Evolutionary conservation across 139 green algal species (phyloP).

Genomic region (Yamagishiella unicocca): DNA sequence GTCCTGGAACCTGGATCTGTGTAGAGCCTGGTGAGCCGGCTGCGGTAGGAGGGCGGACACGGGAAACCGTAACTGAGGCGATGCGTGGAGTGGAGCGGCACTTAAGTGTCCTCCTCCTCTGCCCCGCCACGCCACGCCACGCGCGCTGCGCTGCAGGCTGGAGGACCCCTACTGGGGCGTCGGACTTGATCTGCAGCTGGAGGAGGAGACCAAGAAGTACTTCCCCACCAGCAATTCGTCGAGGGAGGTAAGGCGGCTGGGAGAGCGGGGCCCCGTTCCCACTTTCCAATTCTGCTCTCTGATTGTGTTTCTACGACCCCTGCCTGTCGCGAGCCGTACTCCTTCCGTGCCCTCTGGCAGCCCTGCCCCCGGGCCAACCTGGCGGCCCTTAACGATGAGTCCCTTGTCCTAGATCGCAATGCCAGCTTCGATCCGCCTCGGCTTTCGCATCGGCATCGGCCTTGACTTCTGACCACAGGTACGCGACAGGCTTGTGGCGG

Average conservation of each 20-base stretch:
- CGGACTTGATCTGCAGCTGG: conserved; percentile 76
- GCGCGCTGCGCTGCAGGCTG: conserved; percentile 59
- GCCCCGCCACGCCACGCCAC: neutral
- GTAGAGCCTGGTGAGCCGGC: conserved; percentile 74
- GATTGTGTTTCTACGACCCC: too few species aligned
- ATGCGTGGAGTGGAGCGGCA: neutral
- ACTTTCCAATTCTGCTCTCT: too few species aligned
- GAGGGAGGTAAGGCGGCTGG: conserved; percentile 77
- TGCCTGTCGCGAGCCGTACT: too few species aligned
- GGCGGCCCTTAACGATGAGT: too few species aligned
- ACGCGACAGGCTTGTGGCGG: conserved; percentile 73
- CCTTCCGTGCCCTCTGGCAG: too few species aligned
- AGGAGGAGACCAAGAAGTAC: conserved; percentile 83
- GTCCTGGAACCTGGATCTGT: conserved; percentile 81
- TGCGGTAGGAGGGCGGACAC: neutral
- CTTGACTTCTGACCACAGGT: too few species aligned
- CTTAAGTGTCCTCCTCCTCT: neutral
- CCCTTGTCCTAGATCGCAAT: too few species aligned
- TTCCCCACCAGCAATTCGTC: conserved; percentile 86
- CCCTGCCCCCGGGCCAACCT: too few species aligned
- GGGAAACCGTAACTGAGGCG: neutral
- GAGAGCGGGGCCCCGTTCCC: too few species aligned
- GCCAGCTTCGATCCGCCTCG: too few species aligned
- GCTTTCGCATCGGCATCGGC: too few species aligned
- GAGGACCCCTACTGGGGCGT: conserved; percentile 65